Evolutionary conservation across 306 rosid genomes (phyloP).

Genomic region (Canavalia gladiata): DNA sequence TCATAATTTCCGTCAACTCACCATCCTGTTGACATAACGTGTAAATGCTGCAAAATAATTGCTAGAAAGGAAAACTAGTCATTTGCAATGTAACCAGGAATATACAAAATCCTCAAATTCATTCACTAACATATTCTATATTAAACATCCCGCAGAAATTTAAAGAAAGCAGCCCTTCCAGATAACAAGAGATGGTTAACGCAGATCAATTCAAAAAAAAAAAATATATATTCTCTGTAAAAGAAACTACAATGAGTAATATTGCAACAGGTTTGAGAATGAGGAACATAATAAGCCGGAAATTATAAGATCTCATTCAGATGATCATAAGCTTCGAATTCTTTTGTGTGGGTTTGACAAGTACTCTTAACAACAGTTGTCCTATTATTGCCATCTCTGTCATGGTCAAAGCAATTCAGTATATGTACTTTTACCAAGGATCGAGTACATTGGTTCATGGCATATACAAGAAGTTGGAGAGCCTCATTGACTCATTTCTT

Average conservation of each 20-base stretch:
- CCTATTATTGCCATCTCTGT: constrained; percentile 21
- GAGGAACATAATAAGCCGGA: constrained; percentile 34
- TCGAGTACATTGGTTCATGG: constrained; percentile 10
- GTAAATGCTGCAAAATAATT: constrained; percentile 32
- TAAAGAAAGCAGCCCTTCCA: constrained; percentile 12
- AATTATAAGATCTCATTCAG: constrained; percentile 35
- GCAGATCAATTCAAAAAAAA: constrained; percentile 40
- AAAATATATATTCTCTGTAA: constrained; percentile 24
- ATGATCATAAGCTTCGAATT: constrained; percentile 18
- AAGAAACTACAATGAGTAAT: constrained; percentile 16
- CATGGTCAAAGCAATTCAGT: constrained; percentile 28
- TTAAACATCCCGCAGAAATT: constrained; percentile 24
- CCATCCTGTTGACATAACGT: neutral
- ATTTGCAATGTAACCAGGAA: constrained; percentile 42
- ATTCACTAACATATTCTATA: constrained; percentile 27
- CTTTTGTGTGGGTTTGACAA: constrained; percentile 26
- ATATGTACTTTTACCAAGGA: constrained; percentile 43
- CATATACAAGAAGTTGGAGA: constrained; percentile 30
- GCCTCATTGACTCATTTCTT: constrained; percentile 64
- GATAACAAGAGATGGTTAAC: constrained; percentile 28
- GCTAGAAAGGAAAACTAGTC: constrained; percentile 19
- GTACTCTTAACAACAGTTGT: constrained; percentile 34
- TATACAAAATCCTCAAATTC: constrained; percentile 23
- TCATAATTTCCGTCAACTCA: constrained; percentile 25
- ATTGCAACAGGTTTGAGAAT: constrained; percentile 28